Evolutionary conservation across 1,284 basidiomycete species (phyloP), one percentile per base, ranked within the genome.

Genomic region (Volvariella volvacea): DNA sequence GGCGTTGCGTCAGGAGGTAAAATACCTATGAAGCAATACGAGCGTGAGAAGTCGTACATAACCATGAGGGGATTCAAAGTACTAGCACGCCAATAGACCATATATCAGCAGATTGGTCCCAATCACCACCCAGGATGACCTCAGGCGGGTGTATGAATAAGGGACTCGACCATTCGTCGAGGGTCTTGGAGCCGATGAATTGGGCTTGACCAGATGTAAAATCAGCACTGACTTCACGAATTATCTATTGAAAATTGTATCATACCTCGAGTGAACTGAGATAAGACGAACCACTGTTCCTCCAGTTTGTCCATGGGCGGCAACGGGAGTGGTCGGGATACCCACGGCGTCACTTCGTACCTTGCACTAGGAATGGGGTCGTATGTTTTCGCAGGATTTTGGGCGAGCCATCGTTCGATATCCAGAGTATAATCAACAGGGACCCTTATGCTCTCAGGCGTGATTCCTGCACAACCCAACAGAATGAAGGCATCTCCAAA

Each of bases 51-150:
- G 30, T 9, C n/a, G 30, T 9, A n/a, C n/a, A n/a, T n/a, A n/a
- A n/a, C 9, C 9, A 31, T 31, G 9, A 31, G 9, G 30, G 9
- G n/a, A n/a, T 31, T 9, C 9, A n/a, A 31, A 9, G 30, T 3
- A 41, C n/a, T 22, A 46, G 22, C 44, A 39, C 21, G 36, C 36
- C 33, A 38, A 32, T 38, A 25, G 3, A 36, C 48, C 9, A 33
- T 38, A 42, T 45, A 31, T 31, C 30, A 31, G n/a, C n/a, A 9
- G 30, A 31, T n/a, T 31, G 9, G 30, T 31, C 30, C 30, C 30
- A 31, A 9, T 31, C 30, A 9, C 30, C 30, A 9, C 30, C 30
- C n/a, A 31, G 30, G n/a, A 31, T 9, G 30, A 31, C n/a, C n/a
- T 31, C 30, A 9, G 30, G 30, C n/a, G 30, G 30, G 9, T n/a